phyloP scores from a whole-genome alignment of 495 filamentous ascomycete species.

The Xylaria castorea region DNA sequence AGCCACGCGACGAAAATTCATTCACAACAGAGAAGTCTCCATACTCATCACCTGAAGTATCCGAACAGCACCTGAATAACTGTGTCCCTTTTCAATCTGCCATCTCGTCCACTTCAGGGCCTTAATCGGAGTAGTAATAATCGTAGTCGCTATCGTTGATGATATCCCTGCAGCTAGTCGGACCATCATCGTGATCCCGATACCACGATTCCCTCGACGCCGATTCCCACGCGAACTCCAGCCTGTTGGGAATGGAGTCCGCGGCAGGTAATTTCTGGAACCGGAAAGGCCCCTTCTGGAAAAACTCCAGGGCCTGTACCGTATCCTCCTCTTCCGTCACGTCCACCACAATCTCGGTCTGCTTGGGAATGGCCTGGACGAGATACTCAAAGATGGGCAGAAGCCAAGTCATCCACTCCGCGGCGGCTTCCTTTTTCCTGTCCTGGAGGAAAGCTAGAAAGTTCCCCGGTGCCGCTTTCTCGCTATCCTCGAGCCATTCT shows the following conservation, averaged over 20 bases:
- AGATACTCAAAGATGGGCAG: constrained; percentile 26
- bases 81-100: neutral
- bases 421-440: constrained; percentile 6
- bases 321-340: constrained; percentile 20
- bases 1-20: neutral
- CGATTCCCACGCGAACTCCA: constrained; percentile 19
- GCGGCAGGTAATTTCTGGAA: constrained; percentile 18
- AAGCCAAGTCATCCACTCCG: constrained; percentile 25
- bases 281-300: constrained; percentile 19
- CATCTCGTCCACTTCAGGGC: neutral
- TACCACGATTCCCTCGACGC: constrained; percentile 3
- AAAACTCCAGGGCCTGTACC: constrained; percentile 17
- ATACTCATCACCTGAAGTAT: neutral
- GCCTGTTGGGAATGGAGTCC: constrained; percentile 9
- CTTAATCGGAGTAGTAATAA: constrained; percentile 21
- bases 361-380: constrained; percentile 12
- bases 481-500: constrained; percentile 9
- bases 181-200: neutral
- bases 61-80: neutral
- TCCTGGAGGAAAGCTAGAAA: constrained; percentile 8
- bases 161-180: constrained; percentile 18
- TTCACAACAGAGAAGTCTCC: neutral
- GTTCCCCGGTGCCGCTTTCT: neutral
- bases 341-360: constrained; percentile 19
- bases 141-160: constrained; percentile 22